These are phyloP conservation scores for Boletus sp. DNA, from an alignment of 1,284 basidiomycete species.

Conservation along the genomic window DNA sequence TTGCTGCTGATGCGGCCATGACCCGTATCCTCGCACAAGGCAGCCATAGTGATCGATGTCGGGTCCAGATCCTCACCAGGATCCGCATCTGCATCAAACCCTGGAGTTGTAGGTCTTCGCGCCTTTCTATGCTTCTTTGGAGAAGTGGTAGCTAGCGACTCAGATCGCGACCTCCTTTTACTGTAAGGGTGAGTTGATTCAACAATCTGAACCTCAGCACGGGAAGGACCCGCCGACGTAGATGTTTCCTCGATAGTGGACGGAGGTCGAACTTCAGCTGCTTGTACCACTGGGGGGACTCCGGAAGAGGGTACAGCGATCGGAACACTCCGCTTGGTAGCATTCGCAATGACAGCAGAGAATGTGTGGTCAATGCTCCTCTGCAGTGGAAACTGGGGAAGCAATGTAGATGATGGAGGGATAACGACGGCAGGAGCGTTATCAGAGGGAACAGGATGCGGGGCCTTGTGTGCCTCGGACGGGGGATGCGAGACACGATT, in stretches of 20 bases:
- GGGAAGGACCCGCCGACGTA: not conserved
- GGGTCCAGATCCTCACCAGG: constrained; percentile 75
- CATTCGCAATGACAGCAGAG: not conserved
- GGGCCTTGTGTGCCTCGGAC: constrained; percentile 3
- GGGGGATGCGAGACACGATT: constrained; percentile 14
- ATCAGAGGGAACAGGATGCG: not conserved
- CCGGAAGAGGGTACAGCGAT: constrained; percentile 24
- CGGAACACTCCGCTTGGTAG: constrained; percentile 15
- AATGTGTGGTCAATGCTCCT: constrained; percentile 1
- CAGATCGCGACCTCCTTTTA: constrained; percentile 15
- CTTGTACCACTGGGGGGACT: not conserved
- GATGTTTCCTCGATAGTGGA: constrained; percentile 2
- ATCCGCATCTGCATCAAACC: constrained; percentile 53
- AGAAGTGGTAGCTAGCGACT: constrained; percentile 11
- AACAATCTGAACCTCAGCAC: constrained; percentile 1
- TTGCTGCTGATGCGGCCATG: constrained; percentile 72
- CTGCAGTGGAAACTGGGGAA: constrained; percentile 12
- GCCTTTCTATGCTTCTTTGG: constrained; percentile 25
- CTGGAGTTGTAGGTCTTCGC: constrained; percentile 46
- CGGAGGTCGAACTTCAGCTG: not conserved
- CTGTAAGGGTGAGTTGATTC: constrained; percentile 9
- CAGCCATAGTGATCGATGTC: constrained; percentile 71
- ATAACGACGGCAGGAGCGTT: constrained; percentile 6
- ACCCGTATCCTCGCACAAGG: constrained; percentile 68
- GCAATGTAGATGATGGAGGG: constrained; percentile 23